Percentiles rank a stretch among this genome's conserved stretches.
phyloP scores from a whole-genome alignment of 768 basidiomycete genomes.

The Lyophyllum shimeji region DNA sequence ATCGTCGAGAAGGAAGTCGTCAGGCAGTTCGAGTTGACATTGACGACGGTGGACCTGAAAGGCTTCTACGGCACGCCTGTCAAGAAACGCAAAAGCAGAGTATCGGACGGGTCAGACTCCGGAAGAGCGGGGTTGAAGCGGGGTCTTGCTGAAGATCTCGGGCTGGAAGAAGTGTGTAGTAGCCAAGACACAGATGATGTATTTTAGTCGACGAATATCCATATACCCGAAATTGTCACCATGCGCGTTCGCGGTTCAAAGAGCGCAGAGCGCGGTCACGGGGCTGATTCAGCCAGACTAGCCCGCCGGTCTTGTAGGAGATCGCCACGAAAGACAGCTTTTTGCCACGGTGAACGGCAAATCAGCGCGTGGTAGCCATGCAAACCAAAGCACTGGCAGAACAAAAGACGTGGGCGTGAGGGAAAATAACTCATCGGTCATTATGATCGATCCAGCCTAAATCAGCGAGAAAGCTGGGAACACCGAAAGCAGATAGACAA shows the following conservation, averaged over 20 bases:
- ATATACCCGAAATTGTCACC: neutral
- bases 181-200: constrained; percentile 16
- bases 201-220: constrained; percentile 8
- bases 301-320: neutral
- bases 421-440: neutral
- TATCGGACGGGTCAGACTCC: neutral
- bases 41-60: constrained; percentile 22
- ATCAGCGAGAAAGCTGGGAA: neutral
- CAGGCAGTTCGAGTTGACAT: constrained; percentile 26
- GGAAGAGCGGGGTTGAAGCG: neutral
- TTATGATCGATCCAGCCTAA: neutral
- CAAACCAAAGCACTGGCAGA: neutral
- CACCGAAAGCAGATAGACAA: neutral
- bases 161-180: neutral
- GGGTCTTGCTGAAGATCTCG: constrained; percentile 4
- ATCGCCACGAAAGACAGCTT: neutral
- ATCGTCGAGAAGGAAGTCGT: constrained; percentile 33
- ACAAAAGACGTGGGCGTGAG: neutral
- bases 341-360: neutral
- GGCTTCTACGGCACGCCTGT: constrained; percentile 13
- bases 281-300: neutral
- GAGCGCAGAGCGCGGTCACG: no score
- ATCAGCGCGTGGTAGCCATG: constrained; percentile 12
- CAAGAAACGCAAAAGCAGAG: constrained; percentile 1
- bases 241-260: neutral